Conservation (phyloP, 805 yeast genomes). For the Wickerhamiella qilinensis region DNA sequence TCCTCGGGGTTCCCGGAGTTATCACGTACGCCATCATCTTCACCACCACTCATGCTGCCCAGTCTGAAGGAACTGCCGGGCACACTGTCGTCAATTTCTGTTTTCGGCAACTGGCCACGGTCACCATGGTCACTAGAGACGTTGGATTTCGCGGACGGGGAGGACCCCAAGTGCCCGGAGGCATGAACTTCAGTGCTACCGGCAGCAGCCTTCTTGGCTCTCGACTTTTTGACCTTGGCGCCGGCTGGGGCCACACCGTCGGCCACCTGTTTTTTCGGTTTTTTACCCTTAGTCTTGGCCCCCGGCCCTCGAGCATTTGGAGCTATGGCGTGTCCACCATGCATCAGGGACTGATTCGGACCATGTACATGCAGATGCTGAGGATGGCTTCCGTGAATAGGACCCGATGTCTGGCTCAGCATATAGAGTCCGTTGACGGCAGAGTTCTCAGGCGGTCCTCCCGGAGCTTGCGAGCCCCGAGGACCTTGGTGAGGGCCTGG, state of each 20-base stretch:
- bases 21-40: background rate
- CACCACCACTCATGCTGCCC: background rate
- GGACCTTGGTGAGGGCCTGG: too few species aligned
- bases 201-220: background rate
- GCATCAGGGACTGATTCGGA: too few species aligned
- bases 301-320: background rate
- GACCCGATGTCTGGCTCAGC: constrained; percentile 21
- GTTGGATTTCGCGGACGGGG: background rate
- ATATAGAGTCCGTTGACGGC: constrained; percentile 22
- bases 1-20: constrained; percentile 45
- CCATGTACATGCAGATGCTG: too few species aligned
- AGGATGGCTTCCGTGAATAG: too few species aligned
- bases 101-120: too few species aligned
- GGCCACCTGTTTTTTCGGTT: background rate
- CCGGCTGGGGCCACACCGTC: background rate
- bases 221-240: background rate
- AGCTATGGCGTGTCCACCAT: background rate
- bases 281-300: background rate
- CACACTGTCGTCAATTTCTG: constrained; percentile 29
- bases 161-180: background rate
- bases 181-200: background rate
- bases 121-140: background rate
- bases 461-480: too few species aligned
- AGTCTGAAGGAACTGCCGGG: constrained; percentile 6
- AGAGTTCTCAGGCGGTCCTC: constrained; percentile 20